Percentiles rank a stretch among this genome's conserved stretches.
Evolutionary conservation across 495 filamentous ascomycete species (phyloP).

Genomic region (Astrothelium subdiscretum): DNA sequence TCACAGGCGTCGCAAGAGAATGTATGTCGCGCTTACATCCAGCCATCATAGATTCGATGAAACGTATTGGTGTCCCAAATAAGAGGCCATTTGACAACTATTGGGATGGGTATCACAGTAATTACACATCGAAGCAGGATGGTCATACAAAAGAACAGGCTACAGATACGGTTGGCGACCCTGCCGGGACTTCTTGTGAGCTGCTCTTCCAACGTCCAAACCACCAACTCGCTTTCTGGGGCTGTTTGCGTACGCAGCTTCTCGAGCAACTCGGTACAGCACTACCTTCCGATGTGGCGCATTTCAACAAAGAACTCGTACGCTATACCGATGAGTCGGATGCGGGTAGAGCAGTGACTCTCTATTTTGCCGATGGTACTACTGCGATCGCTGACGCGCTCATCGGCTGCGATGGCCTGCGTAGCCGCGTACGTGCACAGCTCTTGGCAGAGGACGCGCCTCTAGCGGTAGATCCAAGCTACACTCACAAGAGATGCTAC

Average conservation of each 20-base stretch:
- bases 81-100: not conserved
- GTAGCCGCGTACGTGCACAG: slow-evolving; percentile 14
- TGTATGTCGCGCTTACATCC: slow-evolving; percentile 19
- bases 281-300: slow-evolving; percentile 35
- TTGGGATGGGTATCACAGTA: not conserved
- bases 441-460: slow-evolving; percentile 33
- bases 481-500: slow-evolving; percentile 43
- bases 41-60: slow-evolving; percentile 10
- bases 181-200: not conserved
- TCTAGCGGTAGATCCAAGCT: slow-evolving; percentile 26
- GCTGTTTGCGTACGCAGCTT: slow-evolving; percentile 38
- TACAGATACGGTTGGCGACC: too few relatives aligned
- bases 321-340: slow-evolving; percentile 15
- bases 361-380: slow-evolving; percentile 45
- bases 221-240: not conserved
- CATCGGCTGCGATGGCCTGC: slow-evolving; percentile 23
- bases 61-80: not conserved
- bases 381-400: slow-evolving; percentile 33
- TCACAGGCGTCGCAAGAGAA: slow-evolving; percentile 26
- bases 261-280: slow-evolving; percentile 46
- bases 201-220: not conserved
- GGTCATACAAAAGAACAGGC: too few relatives aligned
- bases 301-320: slow-evolving; percentile 31
- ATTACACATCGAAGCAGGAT: not conserved
- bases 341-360: slow-evolving; percentile 18